Evolutionary conservation across 805 yeast genomes (phyloP), one percentile per base, ranked within the genome.

Genomic region (Starmerella powellii): DNA sequence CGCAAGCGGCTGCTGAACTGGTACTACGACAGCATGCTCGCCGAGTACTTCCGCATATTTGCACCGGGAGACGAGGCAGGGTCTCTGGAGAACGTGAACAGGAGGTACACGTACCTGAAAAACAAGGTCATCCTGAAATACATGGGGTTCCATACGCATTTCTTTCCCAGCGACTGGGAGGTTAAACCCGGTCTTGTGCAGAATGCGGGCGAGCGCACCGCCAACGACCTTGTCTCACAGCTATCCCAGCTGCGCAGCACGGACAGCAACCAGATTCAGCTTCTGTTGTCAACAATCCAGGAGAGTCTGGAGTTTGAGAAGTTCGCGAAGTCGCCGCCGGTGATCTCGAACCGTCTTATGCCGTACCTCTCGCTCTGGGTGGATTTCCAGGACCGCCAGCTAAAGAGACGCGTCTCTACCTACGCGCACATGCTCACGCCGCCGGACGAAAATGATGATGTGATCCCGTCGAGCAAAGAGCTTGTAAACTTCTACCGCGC

Each of bases 11-110:
- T 88, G 36, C 61, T 76, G 8, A 73, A 70, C 36, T 84, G 93
- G 88, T 83, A 80, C 59, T 72, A 81, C 46, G 73, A 72, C 42
- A 67, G 67, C 24, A 76, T 80, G 48, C 65, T 91, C 40, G 72
- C 72, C 53, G 97, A 88, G 54, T 75, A 88, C 34, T 71, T 71
- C 28, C 64, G 74, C 18, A 84, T 91, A 10, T 91, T 91, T 62
- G 72, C 75, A 41, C 68, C 77, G 8, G 69, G 76, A 12, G 96
- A 86, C 53, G 98, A 91, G 61, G 98, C 98, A 0, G 96, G 96
- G 1, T 80, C 93, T 4, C 63, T 91, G 46, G 98, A 91, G 45
- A 91, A 91, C 60, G 62, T 91, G 39, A 71, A 75, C 24, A 66
- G 96, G 51, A 66, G 98, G 37, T 91, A 76, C 58, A 72, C 86